Conservation (phyloP, 805 yeast species). For the Ogataea naganishii region DNA sequence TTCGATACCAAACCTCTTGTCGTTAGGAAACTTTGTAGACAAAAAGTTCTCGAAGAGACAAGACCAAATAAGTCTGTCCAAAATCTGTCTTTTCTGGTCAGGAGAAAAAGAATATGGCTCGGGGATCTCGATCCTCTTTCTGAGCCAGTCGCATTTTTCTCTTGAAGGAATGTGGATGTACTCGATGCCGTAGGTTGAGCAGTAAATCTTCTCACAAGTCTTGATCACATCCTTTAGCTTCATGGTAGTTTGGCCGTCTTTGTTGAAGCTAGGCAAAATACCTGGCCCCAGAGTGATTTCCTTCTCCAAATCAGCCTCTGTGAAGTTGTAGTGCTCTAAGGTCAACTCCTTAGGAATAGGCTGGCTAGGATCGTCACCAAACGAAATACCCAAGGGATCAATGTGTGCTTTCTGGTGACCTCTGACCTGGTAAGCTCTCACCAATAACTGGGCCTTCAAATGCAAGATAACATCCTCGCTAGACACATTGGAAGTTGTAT, state of each 20-base stretch:
- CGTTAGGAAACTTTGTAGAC: conserved; percentile 94
- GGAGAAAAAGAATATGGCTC: conserved; percentile 70
- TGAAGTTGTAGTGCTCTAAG: conserved; percentile 84
- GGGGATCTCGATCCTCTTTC: conserved; percentile 93
- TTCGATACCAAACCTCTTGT: conserved; percentile 96
- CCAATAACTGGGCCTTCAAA: conserved; percentile 90
- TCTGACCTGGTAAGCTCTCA: conserved; percentile 97
- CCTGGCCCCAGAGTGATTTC: conserved; percentile 95
- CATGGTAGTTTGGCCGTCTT: conserved; percentile 48
- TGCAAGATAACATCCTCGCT: conserved; percentile 71
- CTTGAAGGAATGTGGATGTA: conserved; percentile 95
- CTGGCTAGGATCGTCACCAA: conserved; percentile 51
- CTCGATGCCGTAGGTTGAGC: conserved; percentile 86
- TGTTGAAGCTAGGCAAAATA: conserved; percentile 85
- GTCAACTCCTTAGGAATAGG: conserved; percentile 79
- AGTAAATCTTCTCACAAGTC: conserved; percentile 76
- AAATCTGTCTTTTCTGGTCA: conserved; percentile 92
- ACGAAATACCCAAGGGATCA: conserved; percentile 90
- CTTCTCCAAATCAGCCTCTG: conserved; percentile 75
- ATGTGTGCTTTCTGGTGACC: conserved; percentile 94
- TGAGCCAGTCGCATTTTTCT: conserved; percentile 95
- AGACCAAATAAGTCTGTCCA: conserved; percentile 96
- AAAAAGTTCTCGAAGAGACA: conserved; percentile 88
- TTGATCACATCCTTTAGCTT: conserved; percentile 71
- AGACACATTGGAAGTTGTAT: conserved; percentile 34